phyloP scores from a whole-genome alignment of 1,284 basidiomycete species.

The Cryptococcus hybrid region DNA sequence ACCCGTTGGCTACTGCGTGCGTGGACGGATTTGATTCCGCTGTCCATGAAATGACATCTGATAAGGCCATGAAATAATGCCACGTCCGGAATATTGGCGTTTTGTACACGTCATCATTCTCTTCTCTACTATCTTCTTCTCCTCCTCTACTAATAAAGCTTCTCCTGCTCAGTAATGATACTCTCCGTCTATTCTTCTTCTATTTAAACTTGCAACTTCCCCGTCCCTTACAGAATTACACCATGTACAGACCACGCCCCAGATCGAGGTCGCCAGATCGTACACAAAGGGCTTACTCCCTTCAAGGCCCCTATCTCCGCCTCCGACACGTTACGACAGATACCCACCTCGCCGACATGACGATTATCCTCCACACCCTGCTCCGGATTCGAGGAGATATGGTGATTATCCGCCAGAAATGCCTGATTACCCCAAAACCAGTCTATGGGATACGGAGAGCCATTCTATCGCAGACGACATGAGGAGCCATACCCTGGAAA shows the following conservation, averaged over 20 bases:
- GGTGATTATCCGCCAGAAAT: not conserved
- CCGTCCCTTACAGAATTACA: not conserved
- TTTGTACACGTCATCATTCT: too few species aligned
- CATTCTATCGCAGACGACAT: conserved; percentile 10
- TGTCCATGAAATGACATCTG: too few species aligned
- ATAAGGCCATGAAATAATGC: too few species aligned
- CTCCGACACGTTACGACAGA: not conserved
- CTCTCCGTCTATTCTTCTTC: too few species aligned
- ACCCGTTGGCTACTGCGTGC: too few species aligned
- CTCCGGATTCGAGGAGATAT: too few species aligned
- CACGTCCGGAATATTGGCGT: too few species aligned
- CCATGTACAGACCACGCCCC: conserved; percentile 6
- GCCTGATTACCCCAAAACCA: not conserved
- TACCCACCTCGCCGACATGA: conserved; percentile 10
- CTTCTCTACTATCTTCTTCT: too few species aligned
- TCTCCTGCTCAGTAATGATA: too few species aligned
- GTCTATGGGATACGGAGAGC: conserved; percentile 15
- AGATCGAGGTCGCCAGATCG: conserved; percentile 20
- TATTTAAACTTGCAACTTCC: too few species aligned
- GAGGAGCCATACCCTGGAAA: conserved; percentile 3
- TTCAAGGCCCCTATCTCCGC: conserved; percentile 24
- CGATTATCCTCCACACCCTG: not conserved
- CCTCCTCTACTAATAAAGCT: too few species aligned
- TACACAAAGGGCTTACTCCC: conserved; percentile 28
- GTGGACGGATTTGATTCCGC: too few species aligned